These are phyloP conservation scores for Boletus fagicola DNA, from an alignment of 768 basidiomycete species.

Conservation along the genomic window DNA sequence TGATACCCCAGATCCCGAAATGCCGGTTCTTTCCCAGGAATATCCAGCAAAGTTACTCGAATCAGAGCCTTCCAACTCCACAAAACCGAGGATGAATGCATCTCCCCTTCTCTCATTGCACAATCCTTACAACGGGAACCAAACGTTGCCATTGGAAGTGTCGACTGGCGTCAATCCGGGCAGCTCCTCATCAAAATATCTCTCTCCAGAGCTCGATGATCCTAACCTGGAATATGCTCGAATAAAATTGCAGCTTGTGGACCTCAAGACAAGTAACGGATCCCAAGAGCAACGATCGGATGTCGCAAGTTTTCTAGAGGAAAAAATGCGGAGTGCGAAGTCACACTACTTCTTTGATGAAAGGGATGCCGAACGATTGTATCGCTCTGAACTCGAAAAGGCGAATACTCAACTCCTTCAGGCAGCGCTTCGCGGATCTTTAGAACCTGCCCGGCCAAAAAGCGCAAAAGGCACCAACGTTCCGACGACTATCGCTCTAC, in stretches of 20 bases:
- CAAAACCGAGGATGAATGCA: constrained; percentile 41
- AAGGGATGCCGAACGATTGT: constrained; percentile 59
- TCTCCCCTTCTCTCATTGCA: constrained; percentile 39
- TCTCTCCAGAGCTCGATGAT: constrained; percentile 46
- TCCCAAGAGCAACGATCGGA: constrained; percentile 27
- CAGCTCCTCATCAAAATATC: constrained; percentile 27
- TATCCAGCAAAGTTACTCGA: background rate
- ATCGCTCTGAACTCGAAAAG: constrained; percentile 52
- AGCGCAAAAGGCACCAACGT: background rate
- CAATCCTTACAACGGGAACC: background rate
- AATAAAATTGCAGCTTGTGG: constrained; percentile 55
- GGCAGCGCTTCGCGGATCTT: constrained; percentile 38
- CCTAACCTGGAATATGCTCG: constrained; percentile 62
- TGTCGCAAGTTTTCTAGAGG: constrained; percentile 40
- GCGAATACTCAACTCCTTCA: constrained; percentile 45
- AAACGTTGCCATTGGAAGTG: background rate
- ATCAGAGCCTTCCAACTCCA: constrained; percentile 4
- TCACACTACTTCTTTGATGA: constrained; percentile 71
- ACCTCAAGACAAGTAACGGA: constrained; percentile 39
- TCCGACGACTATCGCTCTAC: background rate
- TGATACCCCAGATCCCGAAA: constrained; percentile 4
- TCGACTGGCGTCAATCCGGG: constrained; percentile 7
- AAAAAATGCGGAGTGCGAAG: constrained; percentile 46
- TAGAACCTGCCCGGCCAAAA: background rate
- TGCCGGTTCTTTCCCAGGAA: background rate